Evolutionary conservation across 352 stramenopile genomes (phyloP), one percentile per base, ranked within the genome.

Genomic region (Peronospora farinosa): DNA sequence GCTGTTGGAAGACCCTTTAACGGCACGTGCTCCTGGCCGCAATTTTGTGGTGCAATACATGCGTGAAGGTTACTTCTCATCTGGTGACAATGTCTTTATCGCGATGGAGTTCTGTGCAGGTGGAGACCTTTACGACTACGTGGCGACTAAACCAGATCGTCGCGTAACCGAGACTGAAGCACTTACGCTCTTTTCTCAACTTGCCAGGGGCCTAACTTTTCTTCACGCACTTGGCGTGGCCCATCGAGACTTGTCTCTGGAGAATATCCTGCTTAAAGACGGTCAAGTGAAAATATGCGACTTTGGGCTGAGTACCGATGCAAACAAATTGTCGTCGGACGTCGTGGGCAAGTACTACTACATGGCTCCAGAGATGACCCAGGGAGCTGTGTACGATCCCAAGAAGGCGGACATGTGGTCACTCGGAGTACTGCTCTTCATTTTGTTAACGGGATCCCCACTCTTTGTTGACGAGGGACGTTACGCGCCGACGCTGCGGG

Each of bases 81-180:
- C 57, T 0, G 56, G 63, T 15, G 66, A 74, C 40, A 63, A 62
- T 31, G 48, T 77, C 12, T 81, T 70, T 47, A 63, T 85, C 5
- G 72, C 70, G 15, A 85, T 86, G 65, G 74, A 88, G 38, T 86
- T 81, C 52, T 86, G 78, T 44, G 54, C 46, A 1, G 66, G 68
- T n/a, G 74, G 74, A 17, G 74, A 86, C 48, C 65, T 88, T 19
- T 82, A 73, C 59, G 65, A 74, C 37, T 65, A 71, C 54, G 53
- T 82, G 42, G 64, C 68, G 33, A 16, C 40, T 10, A 55, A 72
- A 42, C 67, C 65, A 2, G 41, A 58, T 4, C 50, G 55, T 10
- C 54, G 57, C 2, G 30, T 85, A 12, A 33, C 36, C 9, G 67
- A 82, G 57, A 50, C 35, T 1, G 67, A 78, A 36, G 69, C 69